Base-by-base conservation (phyloP, 768 basidiomycete genomes). In the Phylloporus arenicola region DNA sequence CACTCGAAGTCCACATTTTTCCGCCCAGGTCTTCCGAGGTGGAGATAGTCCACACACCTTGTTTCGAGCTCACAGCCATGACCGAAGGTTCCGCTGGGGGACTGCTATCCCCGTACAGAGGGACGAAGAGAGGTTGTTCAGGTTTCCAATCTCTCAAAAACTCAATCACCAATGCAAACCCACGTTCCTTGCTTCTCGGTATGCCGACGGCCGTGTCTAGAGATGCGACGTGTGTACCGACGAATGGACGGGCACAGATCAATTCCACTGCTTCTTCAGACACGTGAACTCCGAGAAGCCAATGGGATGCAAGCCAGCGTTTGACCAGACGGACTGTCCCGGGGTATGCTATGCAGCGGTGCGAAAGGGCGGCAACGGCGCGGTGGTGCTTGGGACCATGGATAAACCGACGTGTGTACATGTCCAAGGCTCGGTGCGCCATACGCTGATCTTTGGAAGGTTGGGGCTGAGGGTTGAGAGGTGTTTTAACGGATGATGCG, bases 221-320 rank as follows among this genome's bases (percentile, higher is more conserved):
- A 67, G 33, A 38, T 56, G 39, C 59, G 60, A 58, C 52, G 65
- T 19, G 62, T 1, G 66, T 75, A n/a, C 78, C 75, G 11, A 92
- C 71, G 62, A 94, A 97, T 14, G 88, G 74, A 30, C 73, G 72
- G 0, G 92, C 89, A 65, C 89, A 91, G 37, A 99, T 65, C 16
- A 98, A 72, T 67, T 99, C 96, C 31, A 90, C 78, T 0, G 80
- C 83, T 64, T 97, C 92, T 51, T 82, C 79, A 6, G 78, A 76
- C 47, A 97, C 73, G 57, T 91, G 86, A 0, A 75, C 68, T 4
- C 78, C 75, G 30, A 98, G 77, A 50, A 96, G 76, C 86, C 88
- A 91, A 63, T 99, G 96, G 7, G 86, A 74, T 1, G 88, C 82
- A 47, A 98, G 72, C 96, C 96, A 99, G 38, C 95, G 80, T 71